These are phyloP conservation scores for Metschnikowia drakensbergensis DNA, from an alignment of 805 yeast species.

Conservation along the genomic window DNA sequence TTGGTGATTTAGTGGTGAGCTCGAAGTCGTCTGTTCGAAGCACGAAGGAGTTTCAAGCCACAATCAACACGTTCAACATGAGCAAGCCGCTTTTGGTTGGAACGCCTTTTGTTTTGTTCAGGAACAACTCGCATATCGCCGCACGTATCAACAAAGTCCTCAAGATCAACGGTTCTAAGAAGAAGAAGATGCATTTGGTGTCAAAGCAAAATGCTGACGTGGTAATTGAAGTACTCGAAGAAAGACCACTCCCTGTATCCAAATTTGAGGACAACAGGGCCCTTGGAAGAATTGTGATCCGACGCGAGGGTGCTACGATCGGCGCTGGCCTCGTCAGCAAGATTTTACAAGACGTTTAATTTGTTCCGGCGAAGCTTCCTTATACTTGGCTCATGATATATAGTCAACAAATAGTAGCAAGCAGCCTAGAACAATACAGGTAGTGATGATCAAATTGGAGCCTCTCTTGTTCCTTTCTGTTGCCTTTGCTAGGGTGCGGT, in stretches of 20 bases:
- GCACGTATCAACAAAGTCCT: conserved; percentile 52
- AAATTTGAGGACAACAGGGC: conserved; percentile 44
- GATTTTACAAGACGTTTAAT: neutral
- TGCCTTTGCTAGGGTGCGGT: conserved; percentile 64
- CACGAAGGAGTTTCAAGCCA: conserved; percentile 26
- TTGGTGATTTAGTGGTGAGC: conserved; percentile 52
- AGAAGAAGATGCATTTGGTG: conserved; percentile 53
- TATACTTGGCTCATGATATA: conserved; percentile 17
- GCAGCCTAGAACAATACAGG: conserved; percentile 54
- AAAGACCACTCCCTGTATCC: conserved; percentile 49
- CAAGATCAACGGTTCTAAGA: conserved; percentile 33
- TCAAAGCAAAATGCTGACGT: conserved; percentile 59
- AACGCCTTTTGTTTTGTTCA: conserved; percentile 69
- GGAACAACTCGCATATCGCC: conserved; percentile 70
- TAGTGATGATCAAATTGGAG: conserved; percentile 51
- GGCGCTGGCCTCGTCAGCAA: conserved; percentile 56
- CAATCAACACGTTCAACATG: conserved; percentile 37
- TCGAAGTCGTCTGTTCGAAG: conserved; percentile 24
- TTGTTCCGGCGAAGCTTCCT: neutral
- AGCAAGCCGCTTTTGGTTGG: conserved; percentile 76
- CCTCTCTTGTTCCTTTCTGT: conserved; percentile 57
- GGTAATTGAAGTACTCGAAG: conserved; percentile 47
- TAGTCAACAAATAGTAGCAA: conserved; percentile 54
- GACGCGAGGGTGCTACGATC: conserved; percentile 65
- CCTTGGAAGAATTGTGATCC: conserved; percentile 64